Conservation (phyloP, 2,329 filamentous ascomycete species). For the Talaromyces sp. region DNA sequence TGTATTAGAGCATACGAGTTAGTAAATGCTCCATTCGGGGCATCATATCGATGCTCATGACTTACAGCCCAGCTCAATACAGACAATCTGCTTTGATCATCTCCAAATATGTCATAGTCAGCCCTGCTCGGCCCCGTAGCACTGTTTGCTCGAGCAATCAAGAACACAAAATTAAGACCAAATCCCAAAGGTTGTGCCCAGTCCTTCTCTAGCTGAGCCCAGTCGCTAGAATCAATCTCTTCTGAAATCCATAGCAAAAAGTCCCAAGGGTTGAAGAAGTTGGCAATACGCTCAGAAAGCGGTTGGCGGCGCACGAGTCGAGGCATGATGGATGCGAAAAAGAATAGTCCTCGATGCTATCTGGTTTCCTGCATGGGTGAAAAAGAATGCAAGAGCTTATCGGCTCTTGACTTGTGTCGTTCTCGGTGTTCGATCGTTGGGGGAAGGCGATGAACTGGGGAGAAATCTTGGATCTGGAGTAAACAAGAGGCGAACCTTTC, state of each 20-base stretch:
- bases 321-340: constrained; percentile 55
- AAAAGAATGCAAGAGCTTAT: constrained; percentile 9
- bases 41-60: constrained; percentile 12
- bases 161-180: constrained; percentile 69
- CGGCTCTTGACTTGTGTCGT: constrained; percentile 3
- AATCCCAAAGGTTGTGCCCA: constrained; percentile 73
- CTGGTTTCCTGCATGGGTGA: constrained; percentile 1
- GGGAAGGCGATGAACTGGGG: not conserved
- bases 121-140: constrained; percentile 49
- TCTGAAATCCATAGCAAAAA: constrained; percentile 87
- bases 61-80: constrained; percentile 64
- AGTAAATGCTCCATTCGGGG: not conserved
- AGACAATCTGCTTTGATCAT: constrained; percentile 52
- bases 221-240: constrained; percentile 84
- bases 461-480: not conserved
- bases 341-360: not conserved
- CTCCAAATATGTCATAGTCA: constrained; percentile 79
- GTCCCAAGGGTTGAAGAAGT: constrained; percentile 80
- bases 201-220: constrained; percentile 69
- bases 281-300: constrained; percentile 71
- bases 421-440: not conserved
- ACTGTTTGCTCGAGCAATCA: constrained; percentile 73
- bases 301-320: constrained; percentile 77
- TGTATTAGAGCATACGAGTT: constrained; percentile 28
- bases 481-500: constrained; percentile 11